Evolutionary conservation across 257 asterid genomes (phyloP), one percentile per base, ranked within the genome.

Genomic region (Henckelia pumila): DNA sequence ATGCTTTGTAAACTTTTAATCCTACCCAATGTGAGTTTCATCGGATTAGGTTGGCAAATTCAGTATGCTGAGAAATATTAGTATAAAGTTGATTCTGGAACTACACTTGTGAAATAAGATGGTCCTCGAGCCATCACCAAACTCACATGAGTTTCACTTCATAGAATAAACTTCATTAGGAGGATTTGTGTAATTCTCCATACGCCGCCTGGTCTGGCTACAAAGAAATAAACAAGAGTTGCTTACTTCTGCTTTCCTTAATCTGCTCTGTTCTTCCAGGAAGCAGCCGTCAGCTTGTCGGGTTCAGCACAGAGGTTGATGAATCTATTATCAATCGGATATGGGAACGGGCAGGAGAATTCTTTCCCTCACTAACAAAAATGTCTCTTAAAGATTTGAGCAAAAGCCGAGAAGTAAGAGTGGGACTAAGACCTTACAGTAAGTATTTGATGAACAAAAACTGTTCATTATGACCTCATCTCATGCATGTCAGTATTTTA

Each of bases 361-460:
- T 86, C 82, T 90, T 93, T 77, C 97, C 99, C 50, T 33, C 65
- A 26, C 73, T 93, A 33, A 88, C 77, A 70, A 72, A 75, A 69
- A 67, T 44, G n/a, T 85, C 91, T n/a, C 76, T 89, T 56, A 59
- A 21, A 64, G 96, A 88, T 56, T 76, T 86, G 75, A 77, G 71
- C 60, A 69, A 80, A 78, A 80, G 77, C 73, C 81, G 96, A 71
- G 86, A 85, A 82, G 87, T 93, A 56, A 79, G 96, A 93, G 92
- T 93, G 26, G 99, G 99, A 69, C 80, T 86, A 68, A 86, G 99
- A 80, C 99, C 97, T 37, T 93, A 88, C 86, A 82, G 98, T 92
- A 86, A 83, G 98, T 86, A 69, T 62, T 49, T 53, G 50, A 30
- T 50, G 55, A 52, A 72, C 32, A 62, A 53, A n/a, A 26, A n/a